Conservation (phyloP, 2,329 filamentous ascomycete species). For the Zasmidium citrigriseum region DNA sequence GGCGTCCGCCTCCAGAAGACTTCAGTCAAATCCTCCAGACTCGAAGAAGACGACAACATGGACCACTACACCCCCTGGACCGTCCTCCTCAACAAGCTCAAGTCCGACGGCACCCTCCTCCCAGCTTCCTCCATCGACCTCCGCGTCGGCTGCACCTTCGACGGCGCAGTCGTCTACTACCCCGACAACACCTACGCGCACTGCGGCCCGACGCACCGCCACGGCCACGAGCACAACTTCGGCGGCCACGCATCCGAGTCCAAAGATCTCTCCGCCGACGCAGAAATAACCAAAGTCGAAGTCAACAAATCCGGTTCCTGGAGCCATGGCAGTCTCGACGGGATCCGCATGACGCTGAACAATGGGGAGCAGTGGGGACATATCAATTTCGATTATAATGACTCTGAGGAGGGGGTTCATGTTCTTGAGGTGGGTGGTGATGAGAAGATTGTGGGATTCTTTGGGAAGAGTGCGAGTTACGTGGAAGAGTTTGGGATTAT, state of each 20-base stretch:
- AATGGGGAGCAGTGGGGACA: constrained; percentile 35
- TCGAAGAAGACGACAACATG: constrained; percentile 21
- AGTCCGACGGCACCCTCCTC: constrained; percentile 35
- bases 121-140: constrained; percentile 48
- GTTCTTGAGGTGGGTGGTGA: constrained; percentile 34
- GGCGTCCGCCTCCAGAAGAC: constrained; percentile 42
- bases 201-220: constrained; percentile 41
- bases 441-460: constrained; percentile 51
- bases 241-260: constrained; percentile 35
- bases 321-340: constrained; percentile 21
- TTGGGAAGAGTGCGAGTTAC: constrained; percentile 41
- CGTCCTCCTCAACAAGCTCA: constrained; percentile 25
- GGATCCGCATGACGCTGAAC: constrained; percentile 35
- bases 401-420: constrained; percentile 18
- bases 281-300: constrained; percentile 36
- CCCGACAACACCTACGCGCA: constrained; percentile 45
- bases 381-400: constrained; percentile 18
- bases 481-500: constrained; percentile 51
- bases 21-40: constrained; percentile 26
- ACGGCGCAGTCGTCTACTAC: constrained; percentile 51
- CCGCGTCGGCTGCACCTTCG: constrained; percentile 46
- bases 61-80: constrained; percentile 15
- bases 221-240: constrained; percentile 35
- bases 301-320: constrained; percentile 22
- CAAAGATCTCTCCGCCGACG: constrained; percentile 30